Evolutionary conservation across 1,284 basidiomycete species (phyloP), one percentile per base, ranked within the genome.

Genomic region (Sanguinoderma infundibulare): DNA sequence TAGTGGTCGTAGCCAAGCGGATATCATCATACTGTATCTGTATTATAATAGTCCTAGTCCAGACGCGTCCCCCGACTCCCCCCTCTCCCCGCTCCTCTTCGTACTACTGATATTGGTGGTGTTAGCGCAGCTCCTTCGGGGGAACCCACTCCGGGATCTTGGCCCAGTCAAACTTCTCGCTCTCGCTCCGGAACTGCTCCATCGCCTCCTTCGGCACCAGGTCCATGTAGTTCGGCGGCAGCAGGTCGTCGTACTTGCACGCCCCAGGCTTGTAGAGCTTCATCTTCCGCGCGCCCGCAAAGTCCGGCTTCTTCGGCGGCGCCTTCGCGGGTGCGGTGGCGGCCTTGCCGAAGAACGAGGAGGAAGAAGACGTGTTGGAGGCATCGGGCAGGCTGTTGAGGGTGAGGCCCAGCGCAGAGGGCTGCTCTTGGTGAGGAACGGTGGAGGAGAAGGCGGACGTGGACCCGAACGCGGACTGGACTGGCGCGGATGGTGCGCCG

Each of bases 111-210:
- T n/a, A n/a, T n/a, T n/a, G n/a, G n/a, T n/a, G n/a, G n/a, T n/a
- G n/a, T 36, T 70, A 88, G 57, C 90, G 78, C 66, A 92, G 72
- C 69, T 88, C 86, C 61, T 90, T 69, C 2, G 94, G 94, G 38
- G 94, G 94, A 51, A 91, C 81, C 78, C 87, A 86, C 53, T 92
- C 85, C 0, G 94, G 94, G 24, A 96, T 84, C 61, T 83, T 82
- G 10, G 87, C 90, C 84, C 87, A 87, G 66, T 85, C 85, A 69
- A 94, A 95, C 74, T 73, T 83, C 53, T 79, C 77, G 12, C 74
- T 83, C 53, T 79, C 76, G 10, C 77, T 79, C 69, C 78, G 74
- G 70, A 93, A 95, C 40, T 87, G 86, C 15, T 83, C 82, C 66
- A 84, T 72, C 50, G 82, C 85, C 26, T 74, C 75, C 40, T 80